Evolutionary conservation across 805 yeast genomes (phyloP).

Genomic region (Wickerhamomyces bisporus): DNA sequence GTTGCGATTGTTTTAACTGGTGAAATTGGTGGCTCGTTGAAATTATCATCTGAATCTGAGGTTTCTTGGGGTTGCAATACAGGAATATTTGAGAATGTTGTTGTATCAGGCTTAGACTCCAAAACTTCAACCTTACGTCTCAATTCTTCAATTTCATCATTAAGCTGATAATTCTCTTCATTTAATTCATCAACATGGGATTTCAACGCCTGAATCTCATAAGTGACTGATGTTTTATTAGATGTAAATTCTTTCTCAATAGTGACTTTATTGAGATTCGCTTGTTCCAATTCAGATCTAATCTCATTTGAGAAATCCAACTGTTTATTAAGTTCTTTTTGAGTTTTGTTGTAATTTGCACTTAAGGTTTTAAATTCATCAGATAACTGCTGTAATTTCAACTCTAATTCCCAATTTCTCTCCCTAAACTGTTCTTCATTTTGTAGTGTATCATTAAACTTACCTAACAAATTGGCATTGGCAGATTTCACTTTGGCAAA

Average conservation of each 20-base stretch:
- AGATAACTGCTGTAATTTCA: slow-evolving; percentile 35
- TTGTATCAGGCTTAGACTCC: slow-evolving; percentile 12
- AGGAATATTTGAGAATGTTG: slow-evolving; percentile 15
- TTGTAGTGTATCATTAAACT: slow-evolving; percentile 21
- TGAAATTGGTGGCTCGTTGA: slow-evolving; percentile 30
- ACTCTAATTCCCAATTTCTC: slow-evolving; percentile 61
- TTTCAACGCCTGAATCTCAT: slow-evolving; percentile 45
- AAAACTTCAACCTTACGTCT: slow-evolving; percentile 16
- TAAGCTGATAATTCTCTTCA: slow-evolving; percentile 62
- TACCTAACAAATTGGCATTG: slow-evolving; percentile 16
- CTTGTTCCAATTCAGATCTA: slow-evolving; percentile 46
- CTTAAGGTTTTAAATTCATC: slow-evolving; percentile 31
- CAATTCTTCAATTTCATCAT: slow-evolving; percentile 31
- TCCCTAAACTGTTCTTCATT: slow-evolving; percentile 50
- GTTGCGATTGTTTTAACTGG: slow-evolving; percentile 33
- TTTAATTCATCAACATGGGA: slow-evolving; percentile 53
- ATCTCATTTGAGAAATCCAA: slow-evolving; percentile 30
- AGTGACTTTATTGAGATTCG: slow-evolving; percentile 32
- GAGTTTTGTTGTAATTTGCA: slow-evolving; percentile 37
- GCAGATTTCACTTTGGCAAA: slow-evolving; percentile 26
- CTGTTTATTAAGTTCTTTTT: slow-evolving; percentile 36
- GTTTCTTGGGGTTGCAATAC: slow-evolving; percentile 19
- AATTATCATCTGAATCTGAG: slow-evolving; percentile 34
- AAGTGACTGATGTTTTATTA: slow-evolving; percentile 30
- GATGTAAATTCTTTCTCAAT: slow-evolving; percentile 35